Base-by-base conservation (phyloP, 73 alveolate genomes). In the Loxodes magnus region DNA sequence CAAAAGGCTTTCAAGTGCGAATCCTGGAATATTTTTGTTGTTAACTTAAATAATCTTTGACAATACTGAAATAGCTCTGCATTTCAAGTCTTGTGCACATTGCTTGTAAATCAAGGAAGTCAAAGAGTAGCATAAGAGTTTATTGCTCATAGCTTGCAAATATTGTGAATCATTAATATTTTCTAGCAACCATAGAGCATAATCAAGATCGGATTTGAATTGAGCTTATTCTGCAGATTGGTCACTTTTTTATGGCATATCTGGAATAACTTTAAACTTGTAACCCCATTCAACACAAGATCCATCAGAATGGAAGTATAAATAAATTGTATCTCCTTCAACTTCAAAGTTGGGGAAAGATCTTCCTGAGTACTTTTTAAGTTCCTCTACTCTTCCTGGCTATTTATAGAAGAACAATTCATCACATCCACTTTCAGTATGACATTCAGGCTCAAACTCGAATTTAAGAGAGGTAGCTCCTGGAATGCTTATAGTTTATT, bases 211-310 rank as follows among this genome's bases (percentile, higher is more conserved):
- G 43, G 27, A n/a, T n/a, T n/a, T n/a, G n/a, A n/a, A n/a, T n/a
- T 46, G 1, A 37, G 50, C 60, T 46, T 46, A 0, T 25, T 16
- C 62, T 25, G 39, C 5, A 41, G 59, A 24, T 46, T 41, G 27
- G 5, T 46, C 15, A 41, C 22, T 2, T 46, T 46, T n/a, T 20
- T 5, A 2, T 46, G 59, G 26, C 39, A 25, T 41, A 10, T 25
- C 26, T 16, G 59, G 59, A 19, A 46, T 46, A n/a, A 46, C 59
- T 46, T 41, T 14, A 19, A 46, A 46, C 17, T 46, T 46, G 17
- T 46, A 46, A n/a, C 59, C 59, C 59, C 59, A 46, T 24, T 46
- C 59, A 10, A 46, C 59, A 46, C 59, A 46, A 24, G 35, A 12
- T 14, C 43, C 22, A 41, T 46, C 59, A 25, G 59, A 46, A 24